These are phyloP conservation scores for Hibiscus tridactylites DNA, from an alignment of 345 rosid species.

Conservation along the genomic window DNA sequence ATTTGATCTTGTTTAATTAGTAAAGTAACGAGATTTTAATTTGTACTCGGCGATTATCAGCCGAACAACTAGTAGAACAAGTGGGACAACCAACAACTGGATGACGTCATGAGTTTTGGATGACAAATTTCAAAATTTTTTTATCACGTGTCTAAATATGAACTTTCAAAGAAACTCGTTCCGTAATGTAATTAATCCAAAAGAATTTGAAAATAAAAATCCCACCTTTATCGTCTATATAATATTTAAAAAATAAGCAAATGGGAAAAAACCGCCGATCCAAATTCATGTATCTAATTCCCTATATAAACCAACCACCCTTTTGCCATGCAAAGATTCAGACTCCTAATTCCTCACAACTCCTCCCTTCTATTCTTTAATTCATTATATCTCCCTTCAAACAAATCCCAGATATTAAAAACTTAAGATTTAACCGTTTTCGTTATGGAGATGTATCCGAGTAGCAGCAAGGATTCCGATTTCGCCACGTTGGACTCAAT, in stretches of 20 bases:
- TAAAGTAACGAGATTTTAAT: not conserved
- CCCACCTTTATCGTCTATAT: not conserved
- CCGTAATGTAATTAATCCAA: not conserved
- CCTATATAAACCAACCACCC: constrained; percentile 17
- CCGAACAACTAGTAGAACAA: not conserved
- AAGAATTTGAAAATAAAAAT: not conserved
- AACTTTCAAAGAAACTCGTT: constrained; percentile 9
- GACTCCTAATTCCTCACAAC: not conserved
- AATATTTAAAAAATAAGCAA: not conserved
- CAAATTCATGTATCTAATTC: constrained; percentile 24
- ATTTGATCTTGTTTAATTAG: not conserved
- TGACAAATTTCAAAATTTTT: not conserved
- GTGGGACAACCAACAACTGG: not conserved
- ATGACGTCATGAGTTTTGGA: constrained; percentile 9
- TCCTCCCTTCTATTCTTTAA: not conserved
- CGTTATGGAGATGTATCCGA: constrained; percentile 29
- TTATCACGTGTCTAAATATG: constrained; percentile 15
- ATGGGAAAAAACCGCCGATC: not conserved
- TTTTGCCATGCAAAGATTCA: not conserved
- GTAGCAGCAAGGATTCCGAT: constrained; percentile 35
- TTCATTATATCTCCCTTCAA: not conserved
- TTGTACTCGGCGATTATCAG: not conserved
- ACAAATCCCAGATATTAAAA: not conserved
- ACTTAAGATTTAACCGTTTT: not conserved
- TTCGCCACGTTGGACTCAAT: constrained; percentile 43